Evolutionary conservation across 257 asterid genomes (phyloP), one percentile per base, ranked within the genome.

Genomic region (Ocimum tenuiflorum): DNA sequence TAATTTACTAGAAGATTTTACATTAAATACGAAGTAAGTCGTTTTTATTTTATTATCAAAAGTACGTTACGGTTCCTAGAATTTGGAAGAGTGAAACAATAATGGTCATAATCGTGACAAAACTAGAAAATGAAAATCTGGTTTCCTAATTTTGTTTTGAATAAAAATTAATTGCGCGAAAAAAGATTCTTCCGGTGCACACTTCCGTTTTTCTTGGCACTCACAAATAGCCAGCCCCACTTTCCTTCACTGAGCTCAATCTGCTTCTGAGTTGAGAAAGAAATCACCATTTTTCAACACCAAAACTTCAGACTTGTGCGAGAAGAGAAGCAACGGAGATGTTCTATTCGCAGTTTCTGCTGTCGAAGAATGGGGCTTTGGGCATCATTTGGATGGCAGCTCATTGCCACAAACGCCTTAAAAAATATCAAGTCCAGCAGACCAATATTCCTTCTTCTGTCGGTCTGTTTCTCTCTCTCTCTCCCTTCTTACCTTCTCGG

Each of bases 321-420:
- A 20, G 69, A 38, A 46, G 51, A 1, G 13, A 7, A 38, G 65
- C 38, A 35, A 39, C 22, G 68, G 29, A 42, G 62, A 94, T 94
- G 99, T 84, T 94, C 68, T 80, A 83, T 78, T 85, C 95, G 18
- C 88, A 81, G 58, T 65, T 79, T 33, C 81, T 94, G 27, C 83
- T 94, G 19, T 88, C 97, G 14, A 94, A 79, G 81, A 90, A 83
- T 68, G 97, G 89, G 77, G 77, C 79, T 42, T 67, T 90, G 43
- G 94, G 91, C 67, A 79, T 75, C 61, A 73, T 94, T 58, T 94
- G 99, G 99, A 48, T 82, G 86, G 99, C 99, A 69, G 99, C 95
- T 67, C 99, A 94, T 77, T 85, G 88, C 73, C 79, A 70, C 69
- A 82, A 81, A 23, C 79, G 80, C 70, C 86, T 90, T 7, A 80